These are phyloP conservation scores for Stenocarpella maydis DNA, from an alignment of 2,329 filamentous ascomycete species.

Conservation along the genomic window DNA sequence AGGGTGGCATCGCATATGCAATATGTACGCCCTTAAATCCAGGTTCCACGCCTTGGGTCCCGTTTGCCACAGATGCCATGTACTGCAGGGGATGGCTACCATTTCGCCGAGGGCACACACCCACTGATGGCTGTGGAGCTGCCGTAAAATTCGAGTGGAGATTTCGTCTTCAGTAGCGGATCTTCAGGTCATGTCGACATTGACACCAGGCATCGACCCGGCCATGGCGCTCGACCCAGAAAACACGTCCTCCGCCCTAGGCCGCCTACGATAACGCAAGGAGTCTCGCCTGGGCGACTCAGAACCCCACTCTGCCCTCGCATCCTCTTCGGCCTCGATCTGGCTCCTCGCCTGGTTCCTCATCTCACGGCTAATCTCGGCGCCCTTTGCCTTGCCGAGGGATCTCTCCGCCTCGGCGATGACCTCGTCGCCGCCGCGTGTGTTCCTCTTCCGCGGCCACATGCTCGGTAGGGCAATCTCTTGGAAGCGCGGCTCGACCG, in stretches of 20 bases:
- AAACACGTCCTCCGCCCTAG: conserved; percentile 42
- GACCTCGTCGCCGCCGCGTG: conserved; percentile 73
- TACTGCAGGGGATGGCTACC: background rate
- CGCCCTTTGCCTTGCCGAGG: conserved; percentile 62
- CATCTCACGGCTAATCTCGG: conserved; percentile 59
- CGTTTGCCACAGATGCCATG: background rate
- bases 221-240: conserved; percentile 40
- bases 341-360: conserved; percentile 60
- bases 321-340: conserved; percentile 53
- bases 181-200: conserved; percentile 36
- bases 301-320: conserved; percentile 45
- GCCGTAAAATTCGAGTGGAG: background rate
- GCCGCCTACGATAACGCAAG: conserved; percentile 42
- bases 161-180: background rate
- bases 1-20: too few species aligned
- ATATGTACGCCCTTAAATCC: background rate
- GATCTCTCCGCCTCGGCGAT: conserved; percentile 57
- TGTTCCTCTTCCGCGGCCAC: conserved; percentile 87
- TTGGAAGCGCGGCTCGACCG: conserved; percentile 86
- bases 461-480: conserved; percentile 84
- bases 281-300: conserved; percentile 47
- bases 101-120: too few species aligned
- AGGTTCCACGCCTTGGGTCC: too few species aligned
- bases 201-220: conserved; percentile 38
- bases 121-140: background rate